Base-by-base conservation (phyloP, 306 rosid genomes). In the Carpinus fangiana region DNA sequence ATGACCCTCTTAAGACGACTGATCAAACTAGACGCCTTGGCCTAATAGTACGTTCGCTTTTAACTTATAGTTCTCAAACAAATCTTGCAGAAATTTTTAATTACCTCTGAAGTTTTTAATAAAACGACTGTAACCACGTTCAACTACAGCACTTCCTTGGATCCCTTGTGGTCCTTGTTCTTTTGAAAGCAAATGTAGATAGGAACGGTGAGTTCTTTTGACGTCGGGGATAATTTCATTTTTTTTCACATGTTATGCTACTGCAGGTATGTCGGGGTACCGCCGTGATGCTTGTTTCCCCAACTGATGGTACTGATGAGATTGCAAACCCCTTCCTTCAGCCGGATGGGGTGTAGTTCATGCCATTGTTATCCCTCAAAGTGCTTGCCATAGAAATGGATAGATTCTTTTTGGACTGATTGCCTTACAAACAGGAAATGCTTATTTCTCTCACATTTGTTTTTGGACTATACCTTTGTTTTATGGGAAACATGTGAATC, bases 11-110 rank as follows among this genome's bases (percentile, higher is more conserved):
- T 51, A 87, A 84, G 75, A 80, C 82, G 36, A 84, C 84, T 0
- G 84, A 80, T 31, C 87, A 84, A 69, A 84, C 87, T 28, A 84
- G 84, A 73, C 62, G 83, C 26, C 90, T 87, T 79, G 90, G 90
- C 61, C 75, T 87, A 84, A 81, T 87, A 50, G 84, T 84, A 84
- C 12, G 86, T 75, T 81, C 73, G 43, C 70, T 60, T 83, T 46
- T 53, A 12, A 48, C 14, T 5, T 64, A 5, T 73, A 38, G n/a
- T 41, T 66, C 51, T 41, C 28, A 41, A 34, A 11, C 59, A 20
- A 55, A 7, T 68, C 23, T 23, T 20, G 62, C 23, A 38, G 28
- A 8, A 9, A 66, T 7, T 66, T 66, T 64, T 26, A 76, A 64
- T 8, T 50, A 45, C 23, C 28, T 12, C 50, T 31, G 45, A 41